Base-by-base conservation (phyloP, 1,139 yeast genomes). In the Pichia sp. region DNA sequence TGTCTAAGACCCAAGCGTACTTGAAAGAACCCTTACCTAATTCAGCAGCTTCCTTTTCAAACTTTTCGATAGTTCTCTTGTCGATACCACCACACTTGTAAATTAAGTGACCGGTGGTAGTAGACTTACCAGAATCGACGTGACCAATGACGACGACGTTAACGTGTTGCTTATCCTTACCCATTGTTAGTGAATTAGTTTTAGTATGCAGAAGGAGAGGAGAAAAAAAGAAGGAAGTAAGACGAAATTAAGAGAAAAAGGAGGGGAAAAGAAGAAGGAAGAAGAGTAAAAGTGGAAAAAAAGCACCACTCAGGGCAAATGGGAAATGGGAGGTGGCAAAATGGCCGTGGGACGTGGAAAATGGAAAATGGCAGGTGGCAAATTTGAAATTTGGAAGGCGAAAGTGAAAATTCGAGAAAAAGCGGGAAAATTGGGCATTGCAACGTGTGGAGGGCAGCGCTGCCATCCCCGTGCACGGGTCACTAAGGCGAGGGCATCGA, bases 91-190 rank as follows among this genome's bases (percentile, higher is more conserved):
- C 83, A 70, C 83, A 84, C 94, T 91, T 91, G 96, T 76, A 91
- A 73, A 91, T 91, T 80, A 91, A 87, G 85, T 90, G 96, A 77
- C 96, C 97, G 73, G 97, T 90, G 76, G 96, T 88, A 73, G 96
- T 89, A 62, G 96, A 89, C 79, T 89, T 89, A 81, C 96, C 96
- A 66, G 96, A 89, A 80, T 89, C 96, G 96, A 89, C 96, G 94
- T 90, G 98, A 77, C 98, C 98, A 76, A 91, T 91, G 74, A 91
- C 98, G 77, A 91, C 98, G 79, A 91, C 93, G 96, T 91, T 91
- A 78, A 91, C 86, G 88, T 91, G 98, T 77, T 81, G 71, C 86
- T 89, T 90, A 72, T 85, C 96, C 77, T 88, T 88, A 83, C 96
- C 68, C 67, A 58, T 48, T 53, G 34, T 52, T 36, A 42, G 46